Evolutionary conservation across 2,329 filamentous ascomycete species (phyloP).

Genomic region (Mycocentrospora acerina): DNA sequence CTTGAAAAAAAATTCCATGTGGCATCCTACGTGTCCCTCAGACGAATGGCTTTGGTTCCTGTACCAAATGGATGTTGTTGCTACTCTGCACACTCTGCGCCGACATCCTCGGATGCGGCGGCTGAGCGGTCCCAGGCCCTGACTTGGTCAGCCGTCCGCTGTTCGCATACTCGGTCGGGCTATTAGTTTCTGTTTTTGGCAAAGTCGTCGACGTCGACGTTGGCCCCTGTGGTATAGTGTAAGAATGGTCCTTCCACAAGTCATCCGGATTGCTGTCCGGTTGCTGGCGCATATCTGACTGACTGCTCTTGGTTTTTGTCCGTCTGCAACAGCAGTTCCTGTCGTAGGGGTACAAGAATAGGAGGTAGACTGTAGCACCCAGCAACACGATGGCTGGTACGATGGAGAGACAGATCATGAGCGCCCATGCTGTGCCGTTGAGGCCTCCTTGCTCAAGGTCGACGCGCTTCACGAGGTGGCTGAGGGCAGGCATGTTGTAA

Average conservation of each 20-base stretch:
- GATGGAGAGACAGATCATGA: conserved; percentile 27
- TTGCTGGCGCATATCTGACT: conserved; percentile 3
- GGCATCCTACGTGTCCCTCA: conserved; percentile 5
- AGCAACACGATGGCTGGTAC: conserved; percentile 25
- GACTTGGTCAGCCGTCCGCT: conserved; percentile 6
- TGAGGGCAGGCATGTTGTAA: conserved; percentile 17
- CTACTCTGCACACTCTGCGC: conserved; percentile 19
- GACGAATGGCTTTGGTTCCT: conserved; percentile 28
- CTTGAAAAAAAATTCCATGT: too few species aligned
- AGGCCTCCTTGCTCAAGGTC: conserved; percentile 13
- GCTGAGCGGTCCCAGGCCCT: background rate
- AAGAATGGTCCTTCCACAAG: conserved; percentile 15
- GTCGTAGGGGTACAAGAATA: conserved; percentile 24
- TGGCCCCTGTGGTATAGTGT: conserved; percentile 15
- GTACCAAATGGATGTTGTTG: conserved; percentile 13
- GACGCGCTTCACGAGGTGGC: conserved; percentile 17
- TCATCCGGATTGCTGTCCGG: conserved; percentile 6
- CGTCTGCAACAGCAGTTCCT: conserved; percentile 28
- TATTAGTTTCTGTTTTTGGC: conserved; percentile 18
- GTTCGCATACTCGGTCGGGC: conserved; percentile 7
- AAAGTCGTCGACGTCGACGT: conserved; percentile 5
- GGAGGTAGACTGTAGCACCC: conserved; percentile 28
- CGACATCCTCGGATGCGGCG: conserved; percentile 11
- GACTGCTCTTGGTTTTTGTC: conserved; percentile 15
- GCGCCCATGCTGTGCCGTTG: conserved; percentile 19